A percentile compares a stretch with the other conserved stretches of the same genome.
Evolutionary conservation across 495 filamentous ascomycete genomes (phyloP).

Genomic region (Penicillium argentinense): DNA sequence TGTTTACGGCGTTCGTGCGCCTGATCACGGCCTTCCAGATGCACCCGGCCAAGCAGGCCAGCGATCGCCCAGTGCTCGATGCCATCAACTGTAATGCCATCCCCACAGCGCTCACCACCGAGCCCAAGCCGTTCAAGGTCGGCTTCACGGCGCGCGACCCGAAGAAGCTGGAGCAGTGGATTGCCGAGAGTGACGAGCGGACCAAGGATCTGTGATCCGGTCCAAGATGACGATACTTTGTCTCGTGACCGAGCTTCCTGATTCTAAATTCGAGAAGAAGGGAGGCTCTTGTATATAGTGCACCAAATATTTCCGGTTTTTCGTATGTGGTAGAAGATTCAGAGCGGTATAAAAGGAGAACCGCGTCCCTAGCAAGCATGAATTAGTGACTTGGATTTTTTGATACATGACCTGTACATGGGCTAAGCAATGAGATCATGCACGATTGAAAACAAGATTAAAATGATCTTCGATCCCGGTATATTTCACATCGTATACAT

Average conservation of each 20-base stretch:
- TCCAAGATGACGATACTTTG: background rate
- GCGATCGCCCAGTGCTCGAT: conserved; percentile 57
- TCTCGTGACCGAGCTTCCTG: background rate
- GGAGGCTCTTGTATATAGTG: too few species aligned
- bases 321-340: too few species aligned
- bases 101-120: conserved; percentile 64
- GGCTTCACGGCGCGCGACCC: conserved; percentile 51
- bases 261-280: too few species aligned
- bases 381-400: too few species aligned
- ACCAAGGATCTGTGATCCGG: conserved; percentile 50
- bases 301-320: too few species aligned
- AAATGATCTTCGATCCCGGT: too few species aligned
- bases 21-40: conserved; percentile 66
- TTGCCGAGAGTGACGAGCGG: conserved; percentile 55
- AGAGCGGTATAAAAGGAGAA: too few species aligned
- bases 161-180: conserved; percentile 47
- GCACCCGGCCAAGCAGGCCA: conserved; percentile 33
- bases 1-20: conserved; percentile 68
- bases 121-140: conserved; percentile 69
- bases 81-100: conserved; percentile 62
- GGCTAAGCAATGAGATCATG: too few species aligned
- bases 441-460: too few species aligned
- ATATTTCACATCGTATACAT: too few species aligned
- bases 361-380: too few species aligned
- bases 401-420: too few species aligned